Evolutionary conservation across 202 grass and related monocot genomes (phyloP).

Genomic region (Setaria viridis): DNA sequence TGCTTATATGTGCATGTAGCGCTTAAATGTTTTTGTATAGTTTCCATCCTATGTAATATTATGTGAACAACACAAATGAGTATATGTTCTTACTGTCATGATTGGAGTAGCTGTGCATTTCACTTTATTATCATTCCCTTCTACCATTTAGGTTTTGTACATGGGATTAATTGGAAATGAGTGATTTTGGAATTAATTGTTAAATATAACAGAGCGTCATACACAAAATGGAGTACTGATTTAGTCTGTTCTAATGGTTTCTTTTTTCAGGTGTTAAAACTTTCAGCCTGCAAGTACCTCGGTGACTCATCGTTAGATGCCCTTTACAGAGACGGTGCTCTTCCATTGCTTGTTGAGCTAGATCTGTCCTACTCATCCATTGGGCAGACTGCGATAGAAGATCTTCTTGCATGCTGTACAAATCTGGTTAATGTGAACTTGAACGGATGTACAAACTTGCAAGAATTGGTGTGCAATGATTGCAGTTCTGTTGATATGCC

Average conservation of each 20-base stretch:
- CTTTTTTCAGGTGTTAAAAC: conserved; percentile 71
- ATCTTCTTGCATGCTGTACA: conserved; percentile 78
- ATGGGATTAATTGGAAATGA: conserved; percentile 10
- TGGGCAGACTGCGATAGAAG: conserved; percentile 74
- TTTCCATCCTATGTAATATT: not conserved
- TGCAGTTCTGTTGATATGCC: conserved; percentile 49
- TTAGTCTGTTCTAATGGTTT: conserved; percentile 34
- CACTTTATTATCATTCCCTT: not conserved
- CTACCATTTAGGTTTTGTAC: conserved; percentile 12
- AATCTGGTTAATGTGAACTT: conserved; percentile 93
- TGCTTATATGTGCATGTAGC: not conserved
- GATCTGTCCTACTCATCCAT: conserved; percentile 97
- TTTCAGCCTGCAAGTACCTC: conserved; percentile 97
- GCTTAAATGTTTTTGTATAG: conserved; percentile 5
- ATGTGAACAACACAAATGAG: not conserved
- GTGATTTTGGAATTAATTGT: not conserved
- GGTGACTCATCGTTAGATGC: conserved; percentile 83
- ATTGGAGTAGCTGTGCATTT: conserved; percentile 14
- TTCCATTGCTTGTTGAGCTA: conserved; percentile 83
- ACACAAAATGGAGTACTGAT: not conserved
- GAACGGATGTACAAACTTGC: conserved; percentile 88
- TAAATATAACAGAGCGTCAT: not conserved
- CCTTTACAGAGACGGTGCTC: conserved; percentile 73
- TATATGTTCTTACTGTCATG: conserved; percentile 2
- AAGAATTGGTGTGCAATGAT: conserved; percentile 79